These are phyloP conservation scores for Endothia cerciana DNA, from an alignment of 2,329 filamentous ascomycete genomes.

Conservation along the genomic window DNA sequence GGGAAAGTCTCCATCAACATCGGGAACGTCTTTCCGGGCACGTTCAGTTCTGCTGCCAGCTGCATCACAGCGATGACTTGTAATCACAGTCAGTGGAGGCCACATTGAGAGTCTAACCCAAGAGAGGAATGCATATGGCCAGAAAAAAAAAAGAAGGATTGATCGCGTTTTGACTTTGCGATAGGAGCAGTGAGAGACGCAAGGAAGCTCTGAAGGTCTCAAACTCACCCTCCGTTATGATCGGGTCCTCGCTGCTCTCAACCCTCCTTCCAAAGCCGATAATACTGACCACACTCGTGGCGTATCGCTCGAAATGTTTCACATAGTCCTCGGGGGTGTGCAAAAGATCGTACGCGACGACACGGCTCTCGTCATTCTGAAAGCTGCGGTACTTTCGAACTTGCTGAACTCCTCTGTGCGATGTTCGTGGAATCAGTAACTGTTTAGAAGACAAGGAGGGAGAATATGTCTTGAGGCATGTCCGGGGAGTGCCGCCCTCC, in stretches of 20 bases:
- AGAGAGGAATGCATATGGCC: too few relatives aligned
- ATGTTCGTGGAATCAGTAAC: not conserved
- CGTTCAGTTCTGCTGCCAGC: conserved; percentile 58
- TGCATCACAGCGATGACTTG: conserved; percentile 60
- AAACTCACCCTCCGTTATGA: conserved; percentile 52
- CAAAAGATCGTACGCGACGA: conserved; percentile 56
- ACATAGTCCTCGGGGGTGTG: conserved; percentile 50
- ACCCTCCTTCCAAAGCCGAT: conserved; percentile 61
- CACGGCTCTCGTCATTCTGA: conserved; percentile 61
- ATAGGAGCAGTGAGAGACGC: not conserved
- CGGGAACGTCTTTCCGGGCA: conserved; percentile 57
- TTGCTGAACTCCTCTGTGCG: conserved; percentile 51
- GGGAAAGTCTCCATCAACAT: conserved; percentile 62
- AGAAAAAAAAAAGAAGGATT: not conserved
- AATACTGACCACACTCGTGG: conserved; percentile 57
- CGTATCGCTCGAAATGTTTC: conserved; percentile 56
- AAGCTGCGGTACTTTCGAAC: conserved; percentile 56
- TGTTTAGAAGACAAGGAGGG: not conserved
- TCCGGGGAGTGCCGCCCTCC: too few relatives aligned
- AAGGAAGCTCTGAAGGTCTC: not conserved
- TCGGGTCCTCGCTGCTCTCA: conserved; percentile 54
- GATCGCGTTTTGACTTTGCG: not conserved
- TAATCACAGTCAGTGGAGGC: not conserved
- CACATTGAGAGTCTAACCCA: too few relatives aligned
- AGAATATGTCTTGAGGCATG: not conserved